Base-by-base conservation (phyloP, 2,329 filamentous ascomycete genomes). In the Fusarium setosum region DNA sequence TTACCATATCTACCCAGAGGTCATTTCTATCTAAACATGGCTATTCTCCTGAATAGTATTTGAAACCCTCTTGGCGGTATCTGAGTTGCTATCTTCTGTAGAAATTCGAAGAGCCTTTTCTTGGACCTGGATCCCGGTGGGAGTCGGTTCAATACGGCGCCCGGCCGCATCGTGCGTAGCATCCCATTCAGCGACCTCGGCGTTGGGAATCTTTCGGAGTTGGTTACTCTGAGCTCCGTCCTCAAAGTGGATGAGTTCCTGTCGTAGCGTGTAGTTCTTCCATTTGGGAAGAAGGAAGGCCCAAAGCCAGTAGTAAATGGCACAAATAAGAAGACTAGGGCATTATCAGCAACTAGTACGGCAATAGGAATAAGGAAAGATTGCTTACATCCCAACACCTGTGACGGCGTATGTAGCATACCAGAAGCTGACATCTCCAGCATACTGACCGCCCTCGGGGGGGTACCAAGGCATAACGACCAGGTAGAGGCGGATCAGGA, bases 391-490 rank as follows among this genome's bases (percentile, higher is more conserved):
- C 21, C 75, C 88, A 56, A 92, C 83, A 0, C 90, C 90, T 1
- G 87, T 84, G 2, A 88, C 85, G 18, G 86, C 84, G 67, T 92
- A 92, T 0, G 90, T 92, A 2, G 83, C 90, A 65, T 93, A 93
- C 86, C 88, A 93, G 75, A 93, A 93, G 53, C 85, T 89, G 5
- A 92, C 90, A 56, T 90, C 86, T 0, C 89, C 90, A 0, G 84
- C 86, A 45, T 84, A 83, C 0, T 80, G 79, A 0, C 90, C 90
- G 1, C 80, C 83, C 1, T 81, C 79, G 0, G 90, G 90, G 2
- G 90, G 90, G 65, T 88, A 90, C 90, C 90, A 93, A 0, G 90
- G 90, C 82, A 91, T 91, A 17, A 88, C 82, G 3, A 92, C 76
- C 32, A 91, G 77, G 65, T 88, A 92, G 0, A 89, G 54, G 51